phyloP scores from a whole-genome alignment of 441 rosid species.

The Pelargonium fulgidum region DNA sequence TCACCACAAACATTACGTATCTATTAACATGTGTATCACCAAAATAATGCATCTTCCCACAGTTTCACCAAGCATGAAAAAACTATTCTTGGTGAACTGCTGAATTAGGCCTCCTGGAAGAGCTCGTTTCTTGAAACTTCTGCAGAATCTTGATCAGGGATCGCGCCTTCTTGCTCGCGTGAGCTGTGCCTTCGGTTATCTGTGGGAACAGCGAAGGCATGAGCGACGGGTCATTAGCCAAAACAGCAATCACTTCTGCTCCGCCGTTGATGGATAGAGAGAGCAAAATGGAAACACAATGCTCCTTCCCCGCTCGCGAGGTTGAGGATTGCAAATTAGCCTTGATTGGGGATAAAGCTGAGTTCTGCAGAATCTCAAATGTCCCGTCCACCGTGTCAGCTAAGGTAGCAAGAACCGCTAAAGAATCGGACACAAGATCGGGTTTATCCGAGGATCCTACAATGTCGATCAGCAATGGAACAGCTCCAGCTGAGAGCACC shows the following conservation, averaged over 20 bases:
- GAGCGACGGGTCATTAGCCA: slow-evolving; percentile 37
- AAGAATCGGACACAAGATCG: slow-evolving; percentile 47
- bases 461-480: slow-evolving; percentile 39
- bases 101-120: slow-evolving; percentile 22
- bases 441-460: slow-evolving; percentile 35
- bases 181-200: slow-evolving; percentile 41
- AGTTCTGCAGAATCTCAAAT: slow-evolving; percentile 33
- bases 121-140: slow-evolving; percentile 40
- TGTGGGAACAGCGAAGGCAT: slow-evolving; percentile 45
- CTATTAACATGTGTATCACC: no score
- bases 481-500: slow-evolving; percentile 43
- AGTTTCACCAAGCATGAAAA: slow-evolving; percentile 26
- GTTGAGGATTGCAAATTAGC: slow-evolving; percentile 30
- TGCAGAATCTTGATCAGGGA: slow-evolving; percentile 50
- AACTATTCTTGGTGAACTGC: slow-evolving; percentile 27
- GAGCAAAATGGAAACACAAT: slow-evolving; percentile 44
- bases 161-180: slow-evolving; percentile 49
- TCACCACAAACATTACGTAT: no score
- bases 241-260: slow-evolving; percentile 32
- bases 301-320: slow-evolving; percentile 43
- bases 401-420: slow-evolving; percentile 52
- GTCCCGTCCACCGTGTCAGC: slow-evolving; percentile 47
- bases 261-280: slow-evolving; percentile 44
- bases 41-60: no score
- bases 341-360: slow-evolving; percentile 31